phyloP scores from a whole-genome alignment of 2,329 filamentous ascomycete species.

The Atkinsonella texensis region DNA sequence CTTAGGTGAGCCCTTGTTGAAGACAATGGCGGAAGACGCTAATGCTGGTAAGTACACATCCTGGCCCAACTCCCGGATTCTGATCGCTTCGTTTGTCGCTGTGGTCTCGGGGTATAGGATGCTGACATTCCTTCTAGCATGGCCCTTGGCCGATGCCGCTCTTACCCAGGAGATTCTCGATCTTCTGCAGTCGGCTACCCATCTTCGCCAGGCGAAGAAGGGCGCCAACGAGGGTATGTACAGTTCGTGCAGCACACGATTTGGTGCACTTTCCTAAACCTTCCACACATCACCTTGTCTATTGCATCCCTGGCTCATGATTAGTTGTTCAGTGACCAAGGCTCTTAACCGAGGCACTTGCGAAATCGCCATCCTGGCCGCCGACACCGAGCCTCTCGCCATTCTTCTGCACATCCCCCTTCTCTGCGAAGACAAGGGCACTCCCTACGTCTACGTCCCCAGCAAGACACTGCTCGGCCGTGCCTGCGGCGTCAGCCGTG shows the following conservation, averaged over 20 bases:
- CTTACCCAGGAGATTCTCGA: slow-evolving; percentile 76
- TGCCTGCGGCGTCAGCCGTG: slow-evolving; percentile 77
- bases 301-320: slow-evolving; percentile 2
- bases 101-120: not conserved
- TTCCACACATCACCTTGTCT: too few relatives aligned
- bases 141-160: slow-evolving; percentile 60
- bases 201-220: slow-evolving; percentile 67
- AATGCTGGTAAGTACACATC: slow-evolving; percentile 12
- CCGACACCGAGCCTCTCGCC: slow-evolving; percentile 75
- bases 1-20: slow-evolving; percentile 18
- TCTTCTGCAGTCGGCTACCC: slow-evolving; percentile 62
- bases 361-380: slow-evolving; percentile 81
- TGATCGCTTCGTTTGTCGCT: not conserved
- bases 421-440: slow-evolving; percentile 69
- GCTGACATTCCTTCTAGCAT: slow-evolving; percentile 31
- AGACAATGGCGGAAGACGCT: slow-evolving; percentile 15
- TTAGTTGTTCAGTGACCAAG: slow-evolving; percentile 47
- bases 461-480: slow-evolving; percentile 77
- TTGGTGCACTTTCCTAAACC: too few relatives aligned
- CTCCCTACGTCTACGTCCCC: slow-evolving; percentile 55
- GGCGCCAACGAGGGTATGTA: slow-evolving; percentile 61
- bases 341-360: slow-evolving; percentile 81
- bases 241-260: not conserved
- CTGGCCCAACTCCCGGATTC: not conserved
- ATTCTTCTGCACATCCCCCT: slow-evolving; percentile 86